A percentile compares a stretch with the other conserved stretches of the same genome.
phyloP scores from a whole-genome alignment of 2,329 filamentous ascomycete species.

The Paecilomyces sp. region DNA sequence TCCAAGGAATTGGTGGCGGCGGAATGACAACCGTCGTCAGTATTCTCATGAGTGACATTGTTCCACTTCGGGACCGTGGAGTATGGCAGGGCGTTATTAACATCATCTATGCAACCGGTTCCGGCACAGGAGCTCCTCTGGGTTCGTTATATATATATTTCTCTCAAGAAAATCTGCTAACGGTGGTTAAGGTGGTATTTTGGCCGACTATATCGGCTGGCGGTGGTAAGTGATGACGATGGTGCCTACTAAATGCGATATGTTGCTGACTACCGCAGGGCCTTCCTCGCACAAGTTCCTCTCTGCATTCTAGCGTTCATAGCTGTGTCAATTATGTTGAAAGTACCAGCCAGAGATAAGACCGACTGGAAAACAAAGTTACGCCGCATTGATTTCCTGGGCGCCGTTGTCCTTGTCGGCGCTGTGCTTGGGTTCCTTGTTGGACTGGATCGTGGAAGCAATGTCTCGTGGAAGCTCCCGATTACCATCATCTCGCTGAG shows the following conservation, averaged over 20 bases:
- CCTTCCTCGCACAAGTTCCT: conserved; percentile 65
- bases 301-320: conserved; percentile 59
- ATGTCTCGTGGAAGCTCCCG: conserved; percentile 58
- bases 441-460: conserved; percentile 66
- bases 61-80: conserved; percentile 62
- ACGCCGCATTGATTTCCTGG: conserved; percentile 63
- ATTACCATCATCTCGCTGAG: conserved; percentile 53
- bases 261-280: conserved; percentile 37
- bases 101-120: conserved; percentile 62
- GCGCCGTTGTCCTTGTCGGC: conserved; percentile 57
- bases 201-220: conserved; percentile 71
- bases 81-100: conserved; percentile 71
- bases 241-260: neutral
- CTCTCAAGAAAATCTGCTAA: conserved; percentile 9
- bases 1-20: conserved; percentile 60
- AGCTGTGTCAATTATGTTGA: conserved; percentile 55
- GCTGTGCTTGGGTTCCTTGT: conserved; percentile 61
- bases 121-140: conserved; percentile 61
- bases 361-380: conserved; percentile 61
- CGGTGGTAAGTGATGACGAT: conserved; percentile 49
- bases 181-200: conserved; percentile 43
- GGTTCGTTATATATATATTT: conserved; percentile 28
- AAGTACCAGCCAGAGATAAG: conserved; percentile 53
- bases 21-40: conserved; percentile 65
- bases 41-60: conserved; percentile 64